Evolutionary conservation across 805 yeast species (phyloP).

Genomic region (Starmera dryadoides): DNA sequence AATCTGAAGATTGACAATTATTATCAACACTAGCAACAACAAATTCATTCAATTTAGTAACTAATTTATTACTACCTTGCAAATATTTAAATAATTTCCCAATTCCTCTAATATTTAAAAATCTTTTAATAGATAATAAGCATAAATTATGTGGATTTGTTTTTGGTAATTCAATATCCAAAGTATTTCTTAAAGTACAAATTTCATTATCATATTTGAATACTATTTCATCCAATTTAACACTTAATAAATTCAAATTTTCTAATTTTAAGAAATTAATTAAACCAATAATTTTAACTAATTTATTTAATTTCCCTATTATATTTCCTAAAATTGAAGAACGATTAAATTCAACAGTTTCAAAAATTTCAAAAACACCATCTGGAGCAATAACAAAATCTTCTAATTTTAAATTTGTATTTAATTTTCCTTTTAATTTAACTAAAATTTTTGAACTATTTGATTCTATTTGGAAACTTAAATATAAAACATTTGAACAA

Average conservation of each 20-base stretch:
- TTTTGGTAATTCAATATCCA: conserved; percentile 15
- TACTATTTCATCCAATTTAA: conserved; percentile 17
- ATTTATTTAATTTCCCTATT: conserved; percentile 11
- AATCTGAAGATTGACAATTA: neutral
- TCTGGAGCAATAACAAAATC: conserved; percentile 13
- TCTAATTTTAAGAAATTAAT: conserved; percentile 15
- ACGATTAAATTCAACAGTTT: conserved; percentile 12
- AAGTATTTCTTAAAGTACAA: conserved; percentile 15
- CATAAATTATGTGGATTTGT: conserved; percentile 19
- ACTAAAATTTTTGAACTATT: conserved; percentile 21
- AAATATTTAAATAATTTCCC: conserved; percentile 13
- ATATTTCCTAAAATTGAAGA: conserved; percentile 8
- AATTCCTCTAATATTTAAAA: conserved; percentile 14
- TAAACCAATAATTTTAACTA: conserved; percentile 18
- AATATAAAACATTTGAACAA: conserved; percentile 26
- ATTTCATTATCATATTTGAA: conserved; percentile 19
- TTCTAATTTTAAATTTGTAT: conserved; percentile 7
- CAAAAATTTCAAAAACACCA: conserved; percentile 16
- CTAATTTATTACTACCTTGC: conserved; percentile 14
- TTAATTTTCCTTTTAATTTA: conserved; percentile 26
- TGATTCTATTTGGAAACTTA: conserved; percentile 20
- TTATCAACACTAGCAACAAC: neutral
- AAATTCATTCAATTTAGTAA: conserved; percentile 11
- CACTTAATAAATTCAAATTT: conserved; percentile 15
- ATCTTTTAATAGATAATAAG: conserved; percentile 14